phyloP scores from a whole-genome alignment of 1,284 basidiomycete species.

The Agaricales sp. region DNA sequence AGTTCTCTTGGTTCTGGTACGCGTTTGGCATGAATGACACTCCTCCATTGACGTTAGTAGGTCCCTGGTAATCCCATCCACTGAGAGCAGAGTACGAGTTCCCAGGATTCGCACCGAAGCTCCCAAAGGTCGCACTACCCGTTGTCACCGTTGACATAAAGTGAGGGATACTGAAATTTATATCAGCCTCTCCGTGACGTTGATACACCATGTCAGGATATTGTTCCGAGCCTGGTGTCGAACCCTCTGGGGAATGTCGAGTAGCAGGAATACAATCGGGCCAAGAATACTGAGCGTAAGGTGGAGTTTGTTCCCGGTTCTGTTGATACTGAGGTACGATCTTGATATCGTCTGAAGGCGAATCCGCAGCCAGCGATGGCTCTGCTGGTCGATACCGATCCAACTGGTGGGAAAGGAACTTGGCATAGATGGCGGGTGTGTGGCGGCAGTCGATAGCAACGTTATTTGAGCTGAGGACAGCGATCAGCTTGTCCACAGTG shows the following conservation, averaged over 20 bases:
- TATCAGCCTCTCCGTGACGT: conserved; percentile 20
- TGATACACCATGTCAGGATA: background rate
- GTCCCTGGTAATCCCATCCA: background rate
- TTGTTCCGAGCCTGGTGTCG: conserved; percentile 16
- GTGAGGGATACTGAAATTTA: conserved; percentile 32
- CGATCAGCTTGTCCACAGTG: conserved; percentile 32
- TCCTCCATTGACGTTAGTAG: too few species aligned
- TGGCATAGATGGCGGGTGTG: conserved; percentile 40
- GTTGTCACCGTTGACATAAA: conserved; percentile 14
- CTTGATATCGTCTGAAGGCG: conserved; percentile 10
- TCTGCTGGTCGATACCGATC: conserved; percentile 18
- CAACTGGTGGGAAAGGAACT: conserved; percentile 39
- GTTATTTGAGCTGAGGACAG: conserved; percentile 32
- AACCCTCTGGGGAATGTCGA: conserved; percentile 8
- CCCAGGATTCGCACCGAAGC: background rate
- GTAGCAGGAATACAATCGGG: conserved; percentile 20
- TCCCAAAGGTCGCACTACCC: background rate
- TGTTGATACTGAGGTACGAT: conserved; percentile 14
- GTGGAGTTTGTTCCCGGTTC: conserved; percentile 17
- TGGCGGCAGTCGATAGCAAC: conserved; percentile 40
- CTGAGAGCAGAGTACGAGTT: background rate
- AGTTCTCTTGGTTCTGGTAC: too few species aligned
- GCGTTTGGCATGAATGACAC: too few species aligned
- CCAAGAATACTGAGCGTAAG: conserved; percentile 23
- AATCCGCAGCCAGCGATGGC: conserved; percentile 5